Evolutionary conservation across 78 protist genomes (phyloP), one percentile per base, ranked within the genome.

Genomic region (Guillardia theta): DNA sequence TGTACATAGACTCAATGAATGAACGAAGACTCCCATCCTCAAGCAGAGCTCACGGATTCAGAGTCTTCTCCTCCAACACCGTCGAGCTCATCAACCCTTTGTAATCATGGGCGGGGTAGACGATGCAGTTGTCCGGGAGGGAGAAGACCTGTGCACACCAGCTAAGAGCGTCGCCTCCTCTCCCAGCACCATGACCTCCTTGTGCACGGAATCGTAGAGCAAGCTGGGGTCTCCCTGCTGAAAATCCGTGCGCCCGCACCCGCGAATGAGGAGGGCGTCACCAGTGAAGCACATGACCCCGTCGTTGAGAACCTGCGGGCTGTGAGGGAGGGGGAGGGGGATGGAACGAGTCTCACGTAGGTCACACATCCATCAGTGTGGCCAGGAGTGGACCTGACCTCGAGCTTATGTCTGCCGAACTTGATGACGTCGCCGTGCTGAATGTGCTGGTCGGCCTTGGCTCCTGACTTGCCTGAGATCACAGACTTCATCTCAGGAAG

Each of bases 61-160:
- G 9, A 8, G 88, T 78, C 64, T 45, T 43, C 58, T 92, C 94
- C 18, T 12, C 62, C 18, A 33, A 30, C 30, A 92, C 77, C 18
- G 94, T 64, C 19, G 94, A 92, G 94, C 3, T 2, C 41, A 21
- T 18, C 19, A 48, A 36, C 30, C 94, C 94, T 46, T 92, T 41
- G 94, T 92, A 92, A 64, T 92, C 94, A 62, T 92, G 94, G 33
- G 88, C 94, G 24, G 94, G 94, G 94, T 64, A 92, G 62, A 92
- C 83, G 46, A 46, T 6, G 33, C 77, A 53, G n/a, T 39, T 43
- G 19, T 43, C 43, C 12, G 94, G 94, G 54, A 92, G 58, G 39
- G 94, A 46, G 94, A 92, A 92, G 54, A 92, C 48, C 88, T 45
- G 2, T n/a, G n/a, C n/a, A n/a, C n/a, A n/a, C n/a, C n/a, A n/a